Conservation (phyloP, 2,329 filamentous ascomycete species). For the Exophiala aquamarina region DNA sequence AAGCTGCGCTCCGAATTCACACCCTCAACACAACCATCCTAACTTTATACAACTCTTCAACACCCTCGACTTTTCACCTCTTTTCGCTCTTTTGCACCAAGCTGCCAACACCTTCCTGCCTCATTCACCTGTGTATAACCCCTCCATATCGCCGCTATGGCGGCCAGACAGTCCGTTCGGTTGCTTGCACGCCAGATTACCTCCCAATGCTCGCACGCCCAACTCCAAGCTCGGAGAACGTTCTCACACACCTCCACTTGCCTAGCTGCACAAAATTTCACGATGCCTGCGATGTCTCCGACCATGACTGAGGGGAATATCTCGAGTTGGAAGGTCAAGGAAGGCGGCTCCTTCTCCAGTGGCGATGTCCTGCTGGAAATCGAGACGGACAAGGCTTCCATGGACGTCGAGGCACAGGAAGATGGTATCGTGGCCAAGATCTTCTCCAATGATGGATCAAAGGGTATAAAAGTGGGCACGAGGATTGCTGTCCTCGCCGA, state of each 20-base stretch:
- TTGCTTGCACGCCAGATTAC: conserved; percentile 25
- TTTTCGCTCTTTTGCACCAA: neutral
- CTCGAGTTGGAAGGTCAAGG: conserved; percentile 79
- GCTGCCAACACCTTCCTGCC: neutral
- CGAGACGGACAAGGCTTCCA: conserved; percentile 90
- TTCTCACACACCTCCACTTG: conserved; percentile 20
- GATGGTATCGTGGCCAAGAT: conserved; percentile 87
- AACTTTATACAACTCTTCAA: too few relatives aligned
- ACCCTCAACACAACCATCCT: too few relatives aligned
- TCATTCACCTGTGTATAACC: too few relatives aligned
- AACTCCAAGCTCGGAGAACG: conserved; percentile 18
- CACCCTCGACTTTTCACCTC: too few relatives aligned
- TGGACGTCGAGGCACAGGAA: conserved; percentile 92
- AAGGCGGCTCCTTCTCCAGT: conserved; percentile 75
- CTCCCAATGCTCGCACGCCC: conserved; percentile 20
- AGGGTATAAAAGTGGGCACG: conserved; percentile 73
- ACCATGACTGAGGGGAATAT: conserved; percentile 96
- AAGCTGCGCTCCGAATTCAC: too few relatives aligned
- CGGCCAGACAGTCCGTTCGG: conserved; percentile 25
- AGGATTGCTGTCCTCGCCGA: conserved; percentile 84
- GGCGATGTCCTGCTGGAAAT: conserved; percentile 89
- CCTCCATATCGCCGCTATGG: conserved; percentile 17
- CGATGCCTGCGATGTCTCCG: conserved; percentile 86
- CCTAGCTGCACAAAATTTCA: conserved; percentile 79
- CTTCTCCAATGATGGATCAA: conserved; percentile 66